Base-by-base conservation (phyloP, 768 basidiomycete species). In the Boletus barrowsii region DNA sequence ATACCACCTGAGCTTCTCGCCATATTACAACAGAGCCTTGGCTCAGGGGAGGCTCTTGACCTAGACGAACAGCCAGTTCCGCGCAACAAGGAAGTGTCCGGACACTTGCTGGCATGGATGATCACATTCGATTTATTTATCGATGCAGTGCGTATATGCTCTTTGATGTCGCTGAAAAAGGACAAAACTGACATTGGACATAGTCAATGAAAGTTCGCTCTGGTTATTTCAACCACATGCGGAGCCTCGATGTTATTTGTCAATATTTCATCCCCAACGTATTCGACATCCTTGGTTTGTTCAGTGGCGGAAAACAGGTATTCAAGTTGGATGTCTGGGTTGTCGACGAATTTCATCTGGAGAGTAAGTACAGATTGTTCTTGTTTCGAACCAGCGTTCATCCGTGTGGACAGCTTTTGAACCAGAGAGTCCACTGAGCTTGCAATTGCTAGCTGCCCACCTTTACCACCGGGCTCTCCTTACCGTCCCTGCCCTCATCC, bases 151-250 rank as follows among this genome's bases (percentile, higher is more conserved):
- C 58, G 90, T 76, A 50, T 36, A 40, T 49, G 6, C 18, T 30
- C 36, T 22, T n/a, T 17, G 9, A 35, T 18, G 2, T 18, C 4
- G 14, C 24, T 30, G n/a, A 14, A 22, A 10, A 15, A 14, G 15
- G 5, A n/a, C 10, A 40, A 20, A 53, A 20, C 52, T 58, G 29
- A 62, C 20, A 49, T 22, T 2, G 22, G 39, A 29, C 10, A 3
- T 63, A 98, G 94, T 96, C 95, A 0, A 79, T 92, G 61, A 91
- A 88, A 75, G 86, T 98, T 43, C 83, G 90, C 59, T 80, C 87
- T 15, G 81, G 80, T 55, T 98, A 96, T 67, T 83, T 92, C 51
- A 93, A 92, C 53, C 93, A 97, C 62, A 75, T 98, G 32, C 82
- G 90, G 35, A 83, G 80, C 47, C 68, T 82, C 8, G 81, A 83